Evolutionary conservation across 192 early-diverging fungal genomes (phyloP).

Genomic region (Coemansia sp.): DNA sequence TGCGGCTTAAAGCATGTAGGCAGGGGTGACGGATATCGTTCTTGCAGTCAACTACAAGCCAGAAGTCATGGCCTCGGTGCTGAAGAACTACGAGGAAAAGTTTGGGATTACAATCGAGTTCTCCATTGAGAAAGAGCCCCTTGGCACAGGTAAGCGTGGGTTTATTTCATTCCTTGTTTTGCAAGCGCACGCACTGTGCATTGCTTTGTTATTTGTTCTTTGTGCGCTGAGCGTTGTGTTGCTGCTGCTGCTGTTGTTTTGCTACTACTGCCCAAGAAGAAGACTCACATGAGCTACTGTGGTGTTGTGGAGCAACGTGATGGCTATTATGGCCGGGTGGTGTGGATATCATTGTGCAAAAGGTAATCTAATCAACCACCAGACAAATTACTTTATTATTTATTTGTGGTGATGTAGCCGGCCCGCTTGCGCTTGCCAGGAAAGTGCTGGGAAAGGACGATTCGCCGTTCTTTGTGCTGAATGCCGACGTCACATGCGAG

Average conservation of each 20-base stretch:
- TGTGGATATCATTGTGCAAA: not conserved
- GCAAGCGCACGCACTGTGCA: not conserved
- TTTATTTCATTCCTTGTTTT: not conserved
- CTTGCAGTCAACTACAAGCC: conserved; percentile 99
- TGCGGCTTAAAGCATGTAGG: conserved; percentile 55
- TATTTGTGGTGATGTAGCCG: conserved; percentile 54
- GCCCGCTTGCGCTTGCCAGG: conserved; percentile 92
- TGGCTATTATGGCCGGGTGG: not conserved
- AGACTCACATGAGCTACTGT: too few species aligned
- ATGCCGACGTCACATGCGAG: conserved; percentile 99
- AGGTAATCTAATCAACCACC: not conserved
- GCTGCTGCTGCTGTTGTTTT: too few species aligned
- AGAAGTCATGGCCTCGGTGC: conserved; percentile 92
- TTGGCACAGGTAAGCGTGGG: conserved; percentile 70
- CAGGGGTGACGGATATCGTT: conserved; percentile 96
- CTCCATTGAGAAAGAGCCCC: conserved; percentile 94
- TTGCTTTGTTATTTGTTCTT: not conserved
- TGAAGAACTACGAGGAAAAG: conserved; percentile 91
- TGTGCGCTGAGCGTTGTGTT: not conserved
- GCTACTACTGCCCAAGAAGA: too few species aligned
- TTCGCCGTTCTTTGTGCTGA: conserved; percentile 97
- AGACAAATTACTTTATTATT: not conserved
- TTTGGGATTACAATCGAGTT: conserved; percentile 94
- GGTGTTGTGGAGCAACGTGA: not conserved
- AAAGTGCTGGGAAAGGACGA: conserved; percentile 91